phyloP scores from a whole-genome alignment of 441 rosid species.

The Corymbia citriodora region DNA sequence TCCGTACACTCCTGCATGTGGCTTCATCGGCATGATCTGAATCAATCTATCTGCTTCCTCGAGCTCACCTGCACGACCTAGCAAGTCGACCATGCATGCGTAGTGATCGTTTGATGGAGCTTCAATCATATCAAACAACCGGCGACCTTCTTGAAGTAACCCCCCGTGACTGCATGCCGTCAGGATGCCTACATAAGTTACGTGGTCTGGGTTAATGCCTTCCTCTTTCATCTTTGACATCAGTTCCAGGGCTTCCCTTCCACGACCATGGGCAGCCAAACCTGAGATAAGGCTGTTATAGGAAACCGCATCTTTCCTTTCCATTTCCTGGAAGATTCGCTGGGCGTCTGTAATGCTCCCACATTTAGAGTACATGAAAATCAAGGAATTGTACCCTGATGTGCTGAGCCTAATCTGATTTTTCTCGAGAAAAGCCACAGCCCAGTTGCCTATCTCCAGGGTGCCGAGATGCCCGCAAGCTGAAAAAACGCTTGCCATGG shows the following conservation, averaged over 20 bases:
- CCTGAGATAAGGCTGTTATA: conserved; percentile 31
- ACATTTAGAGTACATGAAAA: conserved; percentile 31
- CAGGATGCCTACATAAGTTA: conserved; percentile 17
- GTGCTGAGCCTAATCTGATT: conserved; percentile 20
- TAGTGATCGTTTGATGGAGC: conserved; percentile 11
- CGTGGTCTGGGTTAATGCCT: conserved; percentile 23
- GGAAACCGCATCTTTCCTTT: conserved; percentile 21
- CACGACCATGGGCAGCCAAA: conserved; percentile 27
- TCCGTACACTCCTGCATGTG: conserved; percentile 23
- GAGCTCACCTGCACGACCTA: conserved; percentile 18
- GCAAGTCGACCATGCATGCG: conserved; percentile 22
- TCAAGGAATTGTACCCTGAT: conserved; percentile 27
- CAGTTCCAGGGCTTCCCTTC: conserved; percentile 13
- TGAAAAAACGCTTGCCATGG: conserved; percentile 22
- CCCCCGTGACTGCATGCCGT: conserved; percentile 31
- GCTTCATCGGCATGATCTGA: conserved; percentile 15
- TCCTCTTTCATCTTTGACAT: conserved; percentile 24
- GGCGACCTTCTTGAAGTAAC: conserved; percentile 18
- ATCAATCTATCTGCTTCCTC: conserved; percentile 14
- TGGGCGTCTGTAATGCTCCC: conserved; percentile 23
- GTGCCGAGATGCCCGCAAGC: conserved; percentile 32
- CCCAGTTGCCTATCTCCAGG: conserved; percentile 19
- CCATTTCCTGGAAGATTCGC: conserved; percentile 19
- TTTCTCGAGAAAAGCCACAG: conserved; percentile 9
- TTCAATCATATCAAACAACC: conserved; percentile 9